A percentile compares a stretch with the other conserved stretches of the same genome.
Conservation (phyloP, 2,329 filamentous ascomycete genomes). For the Penicillium sp. region DNA sequence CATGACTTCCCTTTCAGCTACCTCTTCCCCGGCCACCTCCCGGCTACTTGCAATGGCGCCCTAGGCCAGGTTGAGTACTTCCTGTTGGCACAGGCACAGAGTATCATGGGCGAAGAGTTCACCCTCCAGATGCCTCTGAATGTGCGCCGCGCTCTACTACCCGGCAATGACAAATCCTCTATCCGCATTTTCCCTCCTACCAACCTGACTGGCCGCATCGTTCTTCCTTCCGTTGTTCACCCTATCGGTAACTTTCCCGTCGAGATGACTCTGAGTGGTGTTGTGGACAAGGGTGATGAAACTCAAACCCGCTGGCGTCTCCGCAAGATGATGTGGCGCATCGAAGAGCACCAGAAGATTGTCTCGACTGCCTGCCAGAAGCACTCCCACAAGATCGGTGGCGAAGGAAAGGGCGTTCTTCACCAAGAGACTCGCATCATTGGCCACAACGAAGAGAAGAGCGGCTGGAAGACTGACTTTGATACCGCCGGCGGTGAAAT, state of each 20-base stretch:
- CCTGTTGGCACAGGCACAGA: conserved; percentile 69
- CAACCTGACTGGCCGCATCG: conserved; percentile 83
- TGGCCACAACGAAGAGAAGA: conserved; percentile 79
- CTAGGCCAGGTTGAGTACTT: conserved; percentile 78
- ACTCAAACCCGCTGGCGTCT: conserved; percentile 84
- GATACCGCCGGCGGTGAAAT: conserved; percentile 71
- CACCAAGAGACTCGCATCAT: conserved; percentile 78
- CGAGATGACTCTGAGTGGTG: conserved; percentile 80
- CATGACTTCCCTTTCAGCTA: conserved; percentile 90
- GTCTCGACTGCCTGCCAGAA: conserved; percentile 78
- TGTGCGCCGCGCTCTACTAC: conserved; percentile 78
- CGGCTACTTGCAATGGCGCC: conserved; percentile 76
- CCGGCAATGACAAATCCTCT: conserved; percentile 82
- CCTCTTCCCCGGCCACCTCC: conserved; percentile 82
- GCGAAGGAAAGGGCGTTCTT: conserved; percentile 69
- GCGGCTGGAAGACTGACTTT: conserved; percentile 87
- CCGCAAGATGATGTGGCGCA: conserved; percentile 88
- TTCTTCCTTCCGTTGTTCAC: conserved; percentile 81
- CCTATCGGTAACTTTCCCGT: conserved; percentile 82
- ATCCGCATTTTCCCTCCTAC: conserved; percentile 96
- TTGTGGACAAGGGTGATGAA: conserved; percentile 71
- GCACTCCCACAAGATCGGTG: conserved; percentile 69
- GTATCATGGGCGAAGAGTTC: conserved; percentile 64
- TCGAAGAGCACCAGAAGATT: conserved; percentile 84
- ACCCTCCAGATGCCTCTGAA: conserved; percentile 70